Evolutionary conservation across 2,329 filamentous ascomycete species (phyloP), one percentile per base, ranked within the genome.

Genomic region (Claviceps capensis): DNA sequence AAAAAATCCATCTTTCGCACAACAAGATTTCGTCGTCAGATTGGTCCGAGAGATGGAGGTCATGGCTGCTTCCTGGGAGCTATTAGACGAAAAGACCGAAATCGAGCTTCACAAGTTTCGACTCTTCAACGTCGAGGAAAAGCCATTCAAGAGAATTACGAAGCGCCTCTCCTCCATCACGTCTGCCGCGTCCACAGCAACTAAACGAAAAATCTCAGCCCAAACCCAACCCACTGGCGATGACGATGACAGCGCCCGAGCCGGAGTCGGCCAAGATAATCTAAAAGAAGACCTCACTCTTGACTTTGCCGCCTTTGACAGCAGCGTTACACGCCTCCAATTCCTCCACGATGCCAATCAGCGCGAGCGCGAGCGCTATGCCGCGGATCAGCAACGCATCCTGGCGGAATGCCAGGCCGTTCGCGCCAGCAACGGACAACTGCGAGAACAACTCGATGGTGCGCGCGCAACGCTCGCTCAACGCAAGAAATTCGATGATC

Each of bases 291-390:
- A 95, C 65, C 77, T 94, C 43, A 81, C 85, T 6, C 80, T 95
- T 57, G 91, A 97, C 67, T 93, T 96, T 61, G 85, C 86, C 14
- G 83, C 88, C 17, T 89, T 96, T 59, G 87, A 95, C 66, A 86
- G 81, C 69, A 88, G 83, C 63, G 86, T 96, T 57, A 80, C 86
- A 37, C 88, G 91, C 52, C 85, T 95, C 41, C 90, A 96, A 60
- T 88, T 95, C 62, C 82, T 95, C 0, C 79, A 85, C 50, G 81
- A 84, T 30, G 89, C 88, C 64, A 96, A 97, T 66, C 79, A 78
- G 56, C 79, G 79, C 51, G 90, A 97, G 69, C 83, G 91, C 51
- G 80, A 86, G 60, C 83, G 90, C 46, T 97, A 96, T 68, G 82
- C 83, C 5, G 75, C 78, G 1, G 86, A 95, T 63, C 91, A 94